Conservation (phyloP, 2,329 filamentous ascomycete species). For the Aspergillus tubingensis region DNA sequence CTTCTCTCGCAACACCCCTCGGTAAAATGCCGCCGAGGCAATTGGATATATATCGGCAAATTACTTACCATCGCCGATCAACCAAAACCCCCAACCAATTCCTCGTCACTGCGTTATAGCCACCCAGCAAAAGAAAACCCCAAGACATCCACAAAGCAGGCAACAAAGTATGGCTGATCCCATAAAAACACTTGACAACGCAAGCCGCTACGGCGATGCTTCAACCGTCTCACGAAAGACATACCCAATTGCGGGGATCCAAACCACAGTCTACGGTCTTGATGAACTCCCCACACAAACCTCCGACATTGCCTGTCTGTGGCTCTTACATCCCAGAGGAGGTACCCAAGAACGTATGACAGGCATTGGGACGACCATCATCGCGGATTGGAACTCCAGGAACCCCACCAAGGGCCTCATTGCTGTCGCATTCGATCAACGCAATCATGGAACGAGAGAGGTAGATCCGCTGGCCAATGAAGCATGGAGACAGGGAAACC, state of each 20-base stretch:
- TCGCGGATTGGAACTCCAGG: constrained; percentile 67
- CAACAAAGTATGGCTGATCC: constrained; percentile 36
- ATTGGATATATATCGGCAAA: background rate
- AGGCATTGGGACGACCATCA: constrained; percentile 67
- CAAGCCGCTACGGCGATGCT: constrained; percentile 28
- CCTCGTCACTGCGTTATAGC: background rate
- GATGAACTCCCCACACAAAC: constrained; percentile 65
- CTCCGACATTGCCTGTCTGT: constrained; percentile 71
- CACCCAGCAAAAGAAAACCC: background rate
- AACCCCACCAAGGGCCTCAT: constrained; percentile 63
- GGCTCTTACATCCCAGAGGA: constrained; percentile 83
- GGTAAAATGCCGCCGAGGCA: background rate
- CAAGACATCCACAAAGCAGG: too few relatives aligned
- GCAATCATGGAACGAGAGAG: constrained; percentile 80
- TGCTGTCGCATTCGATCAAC: constrained; percentile 84
- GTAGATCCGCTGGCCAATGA: constrained; percentile 70
- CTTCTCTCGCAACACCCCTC: background rate
- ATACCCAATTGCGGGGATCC: constrained; percentile 74
- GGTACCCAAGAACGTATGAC: constrained; percentile 73
- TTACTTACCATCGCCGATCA: background rate
- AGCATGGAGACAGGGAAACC: constrained; percentile 77
- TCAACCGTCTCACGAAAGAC: constrained; percentile 62
- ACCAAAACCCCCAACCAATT: background rate
- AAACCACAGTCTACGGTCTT: constrained; percentile 79
- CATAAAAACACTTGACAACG: constrained; percentile 34